Conservation (phyloP, 352 stramenopile species). For the Pythium brassicae region DNA sequence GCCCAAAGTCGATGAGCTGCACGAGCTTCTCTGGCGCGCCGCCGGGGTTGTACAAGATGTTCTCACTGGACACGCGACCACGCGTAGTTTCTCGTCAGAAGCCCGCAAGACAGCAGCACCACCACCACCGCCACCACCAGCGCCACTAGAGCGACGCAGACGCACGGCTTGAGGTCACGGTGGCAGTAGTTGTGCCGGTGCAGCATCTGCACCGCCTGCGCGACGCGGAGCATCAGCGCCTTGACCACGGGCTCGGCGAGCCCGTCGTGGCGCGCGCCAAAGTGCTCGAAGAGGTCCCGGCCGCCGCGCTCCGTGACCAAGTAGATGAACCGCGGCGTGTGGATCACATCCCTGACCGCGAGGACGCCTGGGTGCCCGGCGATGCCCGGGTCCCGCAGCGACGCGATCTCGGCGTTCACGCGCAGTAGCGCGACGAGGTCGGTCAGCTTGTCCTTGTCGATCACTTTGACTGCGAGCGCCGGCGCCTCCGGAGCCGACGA, state of each 20-base stretch:
- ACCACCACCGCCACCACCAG: not conserved
- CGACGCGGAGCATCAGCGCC: slow-evolving; percentile 37
- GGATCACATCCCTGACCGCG: slow-evolving; percentile 65
- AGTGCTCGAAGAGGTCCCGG: slow-evolving; percentile 84
- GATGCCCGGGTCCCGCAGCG: slow-evolving; percentile 53
- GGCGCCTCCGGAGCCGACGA: slow-evolving; percentile 19
- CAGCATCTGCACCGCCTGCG: slow-evolving; percentile 46
- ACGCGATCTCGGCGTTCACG: slow-evolving; percentile 77
- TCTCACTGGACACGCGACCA: slow-evolving; percentile 34
- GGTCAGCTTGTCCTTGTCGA: slow-evolving; percentile 80
- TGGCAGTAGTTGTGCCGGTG: slow-evolving; percentile 74
- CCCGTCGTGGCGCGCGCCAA: slow-evolving; percentile 43
- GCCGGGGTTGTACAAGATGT: slow-evolving; percentile 55
- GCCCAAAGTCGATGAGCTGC: slow-evolving; percentile 81
- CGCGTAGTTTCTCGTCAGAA: not conserved
- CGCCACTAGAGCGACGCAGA: not conserved
- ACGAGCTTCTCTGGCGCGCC: slow-evolving; percentile 23
- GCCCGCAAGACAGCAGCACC: not conserved
- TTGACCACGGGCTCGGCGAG: slow-evolving; percentile 39
- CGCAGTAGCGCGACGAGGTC: slow-evolving; percentile 70
- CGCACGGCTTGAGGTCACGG: slow-evolving; percentile 71
- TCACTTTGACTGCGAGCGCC: slow-evolving; percentile 73
- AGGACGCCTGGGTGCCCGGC: slow-evolving; percentile 60
- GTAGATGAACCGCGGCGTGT: slow-evolving; percentile 77
- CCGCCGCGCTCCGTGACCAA: slow-evolving; percentile 78